Conservation (phyloP, 202 grass and related monocot species). For the Carex arenaria region DNA sequence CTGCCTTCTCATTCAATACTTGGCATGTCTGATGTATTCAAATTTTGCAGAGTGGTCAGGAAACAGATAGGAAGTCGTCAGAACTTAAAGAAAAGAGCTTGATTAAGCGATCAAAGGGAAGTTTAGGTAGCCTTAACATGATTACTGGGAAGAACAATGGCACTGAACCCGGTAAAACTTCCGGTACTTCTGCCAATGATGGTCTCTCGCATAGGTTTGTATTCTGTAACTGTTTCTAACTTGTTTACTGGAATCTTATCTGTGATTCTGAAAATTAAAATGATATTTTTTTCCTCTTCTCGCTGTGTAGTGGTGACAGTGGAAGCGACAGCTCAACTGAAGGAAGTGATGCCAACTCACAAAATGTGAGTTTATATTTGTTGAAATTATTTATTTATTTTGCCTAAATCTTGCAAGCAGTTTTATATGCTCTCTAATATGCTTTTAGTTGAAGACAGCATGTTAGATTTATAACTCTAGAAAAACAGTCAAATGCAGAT, state of each 20-base stretch:
- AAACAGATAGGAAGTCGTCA: conserved; percentile 61
- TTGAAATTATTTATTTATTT: not conserved
- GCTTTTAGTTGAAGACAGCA: not conserved
- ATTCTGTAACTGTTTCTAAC: not conserved
- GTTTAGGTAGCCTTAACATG: conserved; percentile 97
- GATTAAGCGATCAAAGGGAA: conserved; percentile 83
- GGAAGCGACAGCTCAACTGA: conserved; percentile 78
- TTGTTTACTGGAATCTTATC: not conserved
- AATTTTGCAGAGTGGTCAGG: conserved; percentile 50
- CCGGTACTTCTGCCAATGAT: conserved; percentile 69
- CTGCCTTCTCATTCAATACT: conserved; percentile 14
- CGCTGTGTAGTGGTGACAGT: conserved; percentile 68
- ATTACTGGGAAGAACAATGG: conserved; percentile 65
- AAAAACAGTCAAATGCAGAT: not conserved
- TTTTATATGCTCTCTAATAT: not conserved
- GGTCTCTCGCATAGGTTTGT: conserved; percentile 74
- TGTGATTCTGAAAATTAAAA: conserved; percentile 19
- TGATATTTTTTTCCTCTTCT: conserved; percentile 5
- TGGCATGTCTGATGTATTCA: conserved; percentile 32
- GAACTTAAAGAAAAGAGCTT: conserved; percentile 84
- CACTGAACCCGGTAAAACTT: conserved; percentile 59
- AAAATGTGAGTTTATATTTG: conserved; percentile 56
- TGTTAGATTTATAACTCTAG: not conserved
- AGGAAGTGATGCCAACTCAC: conserved; percentile 86
- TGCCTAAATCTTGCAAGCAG: not conserved